These are phyloP conservation scores for Plenodomus lindquistii DNA, from an alignment of 2,329 filamentous ascomycete genomes.

Conservation along the genomic window DNA sequence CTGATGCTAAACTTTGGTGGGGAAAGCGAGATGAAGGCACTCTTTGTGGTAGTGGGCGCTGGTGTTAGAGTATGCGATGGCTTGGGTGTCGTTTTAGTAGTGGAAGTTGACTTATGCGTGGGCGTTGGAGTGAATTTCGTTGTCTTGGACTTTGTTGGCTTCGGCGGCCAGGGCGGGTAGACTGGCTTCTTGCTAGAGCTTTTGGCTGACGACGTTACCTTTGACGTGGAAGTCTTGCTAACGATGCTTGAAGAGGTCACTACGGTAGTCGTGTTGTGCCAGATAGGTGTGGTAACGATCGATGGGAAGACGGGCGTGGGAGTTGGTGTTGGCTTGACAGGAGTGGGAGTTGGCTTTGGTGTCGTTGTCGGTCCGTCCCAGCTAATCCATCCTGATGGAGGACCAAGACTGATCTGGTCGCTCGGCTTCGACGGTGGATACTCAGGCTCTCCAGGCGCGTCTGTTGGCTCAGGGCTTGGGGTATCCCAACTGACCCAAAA, in stretches of 20 bases:
- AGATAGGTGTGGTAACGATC: conserved; percentile 1
- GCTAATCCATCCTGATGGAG: conserved; percentile 4
- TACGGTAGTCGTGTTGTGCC: conserved; percentile 3
- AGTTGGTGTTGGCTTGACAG: background rate
- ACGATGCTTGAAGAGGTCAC: background rate
- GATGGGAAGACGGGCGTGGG: conserved; percentile 1
- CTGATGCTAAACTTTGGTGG: conserved; percentile 15
- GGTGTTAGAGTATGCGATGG: conserved; percentile 6
- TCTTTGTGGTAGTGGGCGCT: conserved; percentile 6
- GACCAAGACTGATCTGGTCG: conserved; percentile 9
- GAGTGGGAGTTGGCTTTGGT: conserved; percentile 2
- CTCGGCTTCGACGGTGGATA: conserved; percentile 7
- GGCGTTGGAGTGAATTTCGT: conserved; percentile 8
- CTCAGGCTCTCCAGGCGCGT: conserved; percentile 7
- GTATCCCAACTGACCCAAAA: conserved; percentile 21
- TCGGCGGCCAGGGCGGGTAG: conserved; percentile 6
- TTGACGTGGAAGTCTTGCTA: background rate
- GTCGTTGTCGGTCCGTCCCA: conserved; percentile 3
- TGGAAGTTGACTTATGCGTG: conserved; percentile 1
- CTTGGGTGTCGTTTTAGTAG: conserved; percentile 4
- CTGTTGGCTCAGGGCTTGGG: conserved; percentile 2
- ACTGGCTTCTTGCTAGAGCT: conserved; percentile 16
- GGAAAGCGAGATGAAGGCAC: conserved; percentile 6
- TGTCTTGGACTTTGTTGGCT: conserved; percentile 5
- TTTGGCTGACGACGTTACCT: background rate